Evolutionary conservation across 805 yeast genomes (phyloP).

Genomic region (Cyberlindnera americana): DNA sequence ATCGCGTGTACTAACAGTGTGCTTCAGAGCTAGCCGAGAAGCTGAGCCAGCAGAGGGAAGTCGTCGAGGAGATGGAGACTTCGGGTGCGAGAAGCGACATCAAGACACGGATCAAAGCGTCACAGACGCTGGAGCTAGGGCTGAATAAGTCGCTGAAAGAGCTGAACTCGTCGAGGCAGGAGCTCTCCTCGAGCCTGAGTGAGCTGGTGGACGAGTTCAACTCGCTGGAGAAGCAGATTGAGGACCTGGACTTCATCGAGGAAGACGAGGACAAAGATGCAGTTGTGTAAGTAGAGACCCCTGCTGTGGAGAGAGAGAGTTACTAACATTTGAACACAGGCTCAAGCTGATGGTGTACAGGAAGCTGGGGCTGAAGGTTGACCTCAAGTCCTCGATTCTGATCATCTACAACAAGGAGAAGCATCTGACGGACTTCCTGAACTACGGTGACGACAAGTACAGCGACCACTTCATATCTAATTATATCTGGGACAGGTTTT

Average conservation of each 20-base stretch:
- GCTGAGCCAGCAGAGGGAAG: constrained; percentile 14
- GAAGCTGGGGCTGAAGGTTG: constrained; percentile 53
- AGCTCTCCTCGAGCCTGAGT: constrained; percentile 35
- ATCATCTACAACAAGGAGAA: constrained; percentile 47
- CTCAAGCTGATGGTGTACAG: constrained; percentile 58
- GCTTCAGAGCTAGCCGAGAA: constrained; percentile 17
- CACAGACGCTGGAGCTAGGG: constrained; percentile 45
- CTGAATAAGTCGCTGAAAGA: constrained; percentile 52
- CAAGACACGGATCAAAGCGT: constrained; percentile 29
- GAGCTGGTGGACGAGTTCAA: constrained; percentile 36
- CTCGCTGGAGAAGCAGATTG: constrained; percentile 33
- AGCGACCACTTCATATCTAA: constrained; percentile 70
- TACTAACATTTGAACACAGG: constrained; percentile 9
- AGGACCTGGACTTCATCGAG: constrained; percentile 27
- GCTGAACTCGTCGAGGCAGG: constrained; percentile 41
- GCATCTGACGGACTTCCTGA: constrained; percentile 46
- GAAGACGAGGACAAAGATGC: constrained; percentile 39
- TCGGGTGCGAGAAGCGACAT: constrained; percentile 31
- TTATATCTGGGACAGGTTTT: constrained; percentile 71
- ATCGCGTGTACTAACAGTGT: not conserved
- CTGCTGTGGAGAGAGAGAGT: no score
- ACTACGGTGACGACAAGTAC: constrained; percentile 47
- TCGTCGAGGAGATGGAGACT: constrained; percentile 25
- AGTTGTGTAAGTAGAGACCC: constrained; percentile 29
- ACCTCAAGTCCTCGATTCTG: constrained; percentile 39